A percentile compares a stretch with the other conserved stretches of the same genome.
phyloP scores from a whole-genome alignment of 108 stramenopile species.

The Fragilaria crotonensis region DNA sequence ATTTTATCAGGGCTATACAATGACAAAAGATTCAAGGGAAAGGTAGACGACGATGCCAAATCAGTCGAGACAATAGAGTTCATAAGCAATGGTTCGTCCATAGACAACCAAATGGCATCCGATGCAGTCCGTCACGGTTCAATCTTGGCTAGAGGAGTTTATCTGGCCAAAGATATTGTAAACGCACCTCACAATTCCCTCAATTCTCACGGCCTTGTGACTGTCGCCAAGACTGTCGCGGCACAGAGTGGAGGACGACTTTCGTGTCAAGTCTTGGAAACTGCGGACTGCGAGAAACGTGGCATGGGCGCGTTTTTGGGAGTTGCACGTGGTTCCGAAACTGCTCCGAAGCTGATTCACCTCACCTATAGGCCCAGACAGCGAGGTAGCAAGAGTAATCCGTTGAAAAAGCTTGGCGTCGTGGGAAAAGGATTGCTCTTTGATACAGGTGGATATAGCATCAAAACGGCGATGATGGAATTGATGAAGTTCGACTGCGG shows the following conservation, averaged over 20 bases:
- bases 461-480: conserved; percentile 77
- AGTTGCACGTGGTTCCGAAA: conserved; percentile 45
- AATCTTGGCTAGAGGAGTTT: conserved; percentile 5
- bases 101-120: background rate
- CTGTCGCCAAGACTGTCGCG: conserved; percentile 26
- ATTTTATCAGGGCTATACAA: background rate
- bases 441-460: conserved; percentile 70
- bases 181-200: conserved; percentile 57
- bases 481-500: conserved; percentile 87
- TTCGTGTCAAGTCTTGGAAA: conserved; percentile 23
- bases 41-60: background rate
- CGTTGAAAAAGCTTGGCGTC: conserved; percentile 31
- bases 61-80: background rate
- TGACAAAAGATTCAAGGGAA: background rate
- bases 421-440: conserved; percentile 67
- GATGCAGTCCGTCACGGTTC: background rate
- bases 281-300: conserved; percentile 22
- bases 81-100: background rate
- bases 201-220: conserved; percentile 32
- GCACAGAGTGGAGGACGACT: conserved; percentile 5
- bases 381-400: background rate
- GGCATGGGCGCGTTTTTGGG: conserved; percentile 62
- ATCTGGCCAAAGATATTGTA: conserved; percentile 45
- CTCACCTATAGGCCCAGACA: conserved; percentile 36
- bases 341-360: conserved; percentile 60